A percentile compares a stretch with the other conserved stretches of the same genome.
These are phyloP conservation scores for Lasiosphaeriaceae sp. DNA, from an alignment of 495 filamentous ascomycete genomes.

Conservation along the genomic window DNA sequence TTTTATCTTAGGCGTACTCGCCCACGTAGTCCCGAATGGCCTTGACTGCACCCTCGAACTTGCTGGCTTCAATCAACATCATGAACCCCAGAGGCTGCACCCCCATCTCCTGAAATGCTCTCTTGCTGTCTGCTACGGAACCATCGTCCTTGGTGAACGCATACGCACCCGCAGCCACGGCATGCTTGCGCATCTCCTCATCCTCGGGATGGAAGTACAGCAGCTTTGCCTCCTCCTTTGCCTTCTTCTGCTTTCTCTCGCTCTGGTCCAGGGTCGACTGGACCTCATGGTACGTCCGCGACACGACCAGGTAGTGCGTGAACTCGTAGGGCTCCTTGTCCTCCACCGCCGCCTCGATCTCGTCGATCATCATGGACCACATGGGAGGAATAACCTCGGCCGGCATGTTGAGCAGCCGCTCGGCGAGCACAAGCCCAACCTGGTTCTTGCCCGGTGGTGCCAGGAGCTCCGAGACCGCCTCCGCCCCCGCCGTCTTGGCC, in stretches of 20 bases:
- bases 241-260: slow-evolving; percentile 74
- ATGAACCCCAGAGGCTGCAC: slow-evolving; percentile 77
- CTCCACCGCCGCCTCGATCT: slow-evolving; percentile 83
- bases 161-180: slow-evolving; percentile 59
- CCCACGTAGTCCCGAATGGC: slow-evolving; percentile 68
- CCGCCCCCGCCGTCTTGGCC: slow-evolving; percentile 31
- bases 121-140: slow-evolving; percentile 79
- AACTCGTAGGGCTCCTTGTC: slow-evolving; percentile 93
- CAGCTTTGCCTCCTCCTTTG: slow-evolving; percentile 50
- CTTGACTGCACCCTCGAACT: slow-evolving; percentile 64
- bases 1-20: slow-evolving; percentile 27
- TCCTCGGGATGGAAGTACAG: slow-evolving; percentile 98
- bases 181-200: slow-evolving; percentile 76
- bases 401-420: slow-evolving; percentile 94
- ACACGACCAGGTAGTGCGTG: slow-evolving; percentile 86
- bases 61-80: slow-evolving; percentile 69
- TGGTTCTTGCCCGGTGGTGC: slow-evolving; percentile 23
- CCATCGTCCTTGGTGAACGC: slow-evolving; percentile 78
- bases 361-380: slow-evolving; percentile 93
- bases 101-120: slow-evolving; percentile 90
- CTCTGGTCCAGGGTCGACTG: slow-evolving; percentile 69
- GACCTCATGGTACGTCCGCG: slow-evolving; percentile 86
- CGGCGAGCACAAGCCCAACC: slow-evolving; percentile 80
- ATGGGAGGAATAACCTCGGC: slow-evolving; percentile 87
- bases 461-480: slow-evolving; percentile 18